Conservation (phyloP, 257 asterid species). For the Gardenia jasminoides region DNA sequence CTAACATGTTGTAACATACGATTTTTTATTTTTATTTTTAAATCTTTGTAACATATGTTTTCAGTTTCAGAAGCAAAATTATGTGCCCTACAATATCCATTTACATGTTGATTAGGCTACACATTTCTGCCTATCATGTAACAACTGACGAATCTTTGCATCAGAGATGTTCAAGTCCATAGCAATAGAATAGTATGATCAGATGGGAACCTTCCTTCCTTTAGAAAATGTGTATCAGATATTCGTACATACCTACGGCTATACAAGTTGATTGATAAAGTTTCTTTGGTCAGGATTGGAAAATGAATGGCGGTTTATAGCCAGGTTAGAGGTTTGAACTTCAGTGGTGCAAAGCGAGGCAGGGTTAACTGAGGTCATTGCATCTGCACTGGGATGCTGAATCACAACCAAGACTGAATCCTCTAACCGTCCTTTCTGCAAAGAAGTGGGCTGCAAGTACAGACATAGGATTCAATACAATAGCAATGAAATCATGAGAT, state of each 20-base stretch:
- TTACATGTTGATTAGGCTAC: too few relatives aligned
- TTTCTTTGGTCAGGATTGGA: conserved; percentile 11
- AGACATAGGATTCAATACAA: conserved; percentile 5
- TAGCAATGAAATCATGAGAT: not conserved
- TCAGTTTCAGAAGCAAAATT: too few relatives aligned
- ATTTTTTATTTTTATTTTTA: too few relatives aligned
- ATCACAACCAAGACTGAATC: conserved; percentile 68
- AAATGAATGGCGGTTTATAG: conserved; percentile 13
- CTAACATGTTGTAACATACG: too few relatives aligned
- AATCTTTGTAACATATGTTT: too few relatives aligned
- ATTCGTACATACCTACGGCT: not conserved
- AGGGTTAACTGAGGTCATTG: conserved; percentile 26
- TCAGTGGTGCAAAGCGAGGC: conserved; percentile 9
- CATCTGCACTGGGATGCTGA: conserved; percentile 58
- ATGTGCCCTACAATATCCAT: too few relatives aligned
- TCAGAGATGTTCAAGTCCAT: not conserved
- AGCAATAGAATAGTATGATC: not conserved
- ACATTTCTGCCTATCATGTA: too few relatives aligned
- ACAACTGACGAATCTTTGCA: not conserved
- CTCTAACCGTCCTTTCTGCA: conserved; percentile 37
- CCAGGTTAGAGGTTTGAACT: conserved; percentile 13
- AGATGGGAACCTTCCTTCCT: not conserved
- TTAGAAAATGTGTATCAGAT: not conserved
- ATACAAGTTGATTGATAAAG: not conserved
- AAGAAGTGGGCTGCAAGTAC: conserved; percentile 57